Evolutionary conservation across 83 land plant genomes (phyloP), one percentile per base, ranked within the genome.

Genomic region (Diphasiastrum complanatum): DNA sequence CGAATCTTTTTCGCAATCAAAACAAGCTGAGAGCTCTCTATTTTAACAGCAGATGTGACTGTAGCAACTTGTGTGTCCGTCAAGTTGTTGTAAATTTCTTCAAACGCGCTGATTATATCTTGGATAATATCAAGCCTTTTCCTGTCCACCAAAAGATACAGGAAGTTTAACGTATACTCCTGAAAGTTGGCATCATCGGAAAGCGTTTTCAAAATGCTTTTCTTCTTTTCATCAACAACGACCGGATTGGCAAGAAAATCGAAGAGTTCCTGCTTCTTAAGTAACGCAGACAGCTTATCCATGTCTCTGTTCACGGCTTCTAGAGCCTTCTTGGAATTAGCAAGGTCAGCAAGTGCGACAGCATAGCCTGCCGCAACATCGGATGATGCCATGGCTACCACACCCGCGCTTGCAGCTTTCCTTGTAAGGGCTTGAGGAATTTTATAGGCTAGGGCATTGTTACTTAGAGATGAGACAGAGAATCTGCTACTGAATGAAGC

Each of bases 1-100:
- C 84, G 90, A 35, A 91, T 76, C 67, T 55, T 73, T 76, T 85
- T 78, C 19, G 90, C 85, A 32, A 92, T 85, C 60, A 80, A 78
- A 5, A 85, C 77, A 58, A 92, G 69, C 52, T 92, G 89, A 66
- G 75, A 55, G 45, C 76, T 61, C 60, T 88, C 87, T 55, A 88
- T 64, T 53, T 75, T 60, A 72, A 92, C 91, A 51, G 87, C 96
- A 57, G 85, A 88, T 12, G 80, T 70, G 36, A 92, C 97, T 34
- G 70, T 57, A 12, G 83, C 90, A 61, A 85, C 33, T 78, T 88
- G 85, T 16, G 96, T 92, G 38, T 79, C 77, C 11, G 91, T 92
- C 59, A 83, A 6, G 47, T 62, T 53, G 70, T 87, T 82, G 70
- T 82, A 87, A 53, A 61, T 74, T 5, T 37, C 2, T 76, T 87